Evolutionary conservation across 2,329 filamentous ascomycete genomes (phyloP), one percentile per base, ranked within the genome.

Genomic region (Emericellopsis atlantica): DNA sequence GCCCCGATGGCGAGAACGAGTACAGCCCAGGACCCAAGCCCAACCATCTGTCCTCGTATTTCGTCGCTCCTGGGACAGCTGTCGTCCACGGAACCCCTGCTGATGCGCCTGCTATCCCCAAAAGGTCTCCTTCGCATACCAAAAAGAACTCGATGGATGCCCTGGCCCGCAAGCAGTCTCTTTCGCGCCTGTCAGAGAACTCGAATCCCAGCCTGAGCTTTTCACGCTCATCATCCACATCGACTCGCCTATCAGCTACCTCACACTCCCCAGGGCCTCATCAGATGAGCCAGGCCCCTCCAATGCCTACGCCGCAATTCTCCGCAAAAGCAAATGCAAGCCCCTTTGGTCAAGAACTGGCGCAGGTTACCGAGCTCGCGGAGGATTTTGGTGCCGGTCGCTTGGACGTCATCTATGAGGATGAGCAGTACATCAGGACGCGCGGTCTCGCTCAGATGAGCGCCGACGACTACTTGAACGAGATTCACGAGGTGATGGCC

Each of bases 311-410:
- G 7, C 40, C 33, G 11, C 40, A 41, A 24, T 10, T 23, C 26
- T n/a, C 40, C 18, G 39, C 45, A 48, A 60, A 63, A 54, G 11
- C 34, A 16, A 21, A 24, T 59, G 67, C 23, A 51, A 61, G 36
- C 77, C 57, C 90, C 90, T 96, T 96, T 53, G 86, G 86, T 40
- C 80, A 82, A 39, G 92, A 98, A 61, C 69, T 96, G 40, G 87
- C 86, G 43, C 84, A 96, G 61, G 85, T 96, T 21, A 87, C 88
- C 40, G 92, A 96, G 61, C 74, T 95, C 14, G 90, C 83, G 0
- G 92, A 96, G 62, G 89, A 95, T 60, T 90, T 87, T 50, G 78
- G 79, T 34, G 70, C 78, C 46, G 70, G 76, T 32, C 63, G 70
- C 46, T 56, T 74, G 44, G 70, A 72, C n/a, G 67, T 78, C 36